Percentiles rank a stretch among this genome's conserved stretches.
phyloP scores from a whole-genome alignment of 2,329 filamentous ascomycete genomes.

The Fusarium foetens region DNA sequence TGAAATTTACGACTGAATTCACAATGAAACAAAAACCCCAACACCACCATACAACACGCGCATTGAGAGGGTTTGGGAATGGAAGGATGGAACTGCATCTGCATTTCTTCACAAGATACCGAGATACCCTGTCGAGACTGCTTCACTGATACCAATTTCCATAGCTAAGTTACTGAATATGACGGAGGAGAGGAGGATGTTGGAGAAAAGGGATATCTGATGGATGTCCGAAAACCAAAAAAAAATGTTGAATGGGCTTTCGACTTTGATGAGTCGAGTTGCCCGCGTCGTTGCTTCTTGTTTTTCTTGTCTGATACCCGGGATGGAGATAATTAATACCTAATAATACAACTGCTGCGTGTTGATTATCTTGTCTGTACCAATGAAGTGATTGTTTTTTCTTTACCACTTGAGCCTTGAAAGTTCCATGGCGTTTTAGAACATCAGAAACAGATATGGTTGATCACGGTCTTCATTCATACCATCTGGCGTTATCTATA shows the following conservation, averaged over 20 bases:
- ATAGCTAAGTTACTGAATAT: slow-evolving; percentile 44
- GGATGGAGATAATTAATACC: slow-evolving; percentile 55
- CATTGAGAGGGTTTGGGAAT: slow-evolving; percentile 57
- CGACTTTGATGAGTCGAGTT: slow-evolving; percentile 31
- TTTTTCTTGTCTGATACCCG: slow-evolving; percentile 54
- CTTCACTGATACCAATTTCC: slow-evolving; percentile 56
- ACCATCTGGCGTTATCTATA: background rate
- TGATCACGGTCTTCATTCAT: background rate
- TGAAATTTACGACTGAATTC: slow-evolving; percentile 40
- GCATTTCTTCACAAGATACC: slow-evolving; percentile 64
- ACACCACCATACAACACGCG: slow-evolving; percentile 45
- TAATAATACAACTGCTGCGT: slow-evolving; percentile 57
- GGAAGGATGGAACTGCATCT: slow-evolving; percentile 65
- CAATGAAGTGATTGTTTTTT: background rate
- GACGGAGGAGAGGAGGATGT: slow-evolving; percentile 32
- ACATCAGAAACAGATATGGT: no score
- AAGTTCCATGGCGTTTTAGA: background rate
- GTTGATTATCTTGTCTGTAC: slow-evolving; percentile 34
- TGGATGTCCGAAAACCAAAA: slow-evolving; percentile 34
- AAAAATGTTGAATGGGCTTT: slow-evolving; percentile 35
- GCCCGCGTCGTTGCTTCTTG: slow-evolving; percentile 43
- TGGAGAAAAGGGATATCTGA: slow-evolving; percentile 28
- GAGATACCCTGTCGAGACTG: slow-evolving; percentile 67
- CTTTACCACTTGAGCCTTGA: no score
- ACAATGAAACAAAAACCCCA: slow-evolving; percentile 42